Evolutionary conservation across 768 basidiomycete genomes (phyloP), one percentile per base, ranked within the genome.

Genomic region (Lepiota subincarnata): DNA sequence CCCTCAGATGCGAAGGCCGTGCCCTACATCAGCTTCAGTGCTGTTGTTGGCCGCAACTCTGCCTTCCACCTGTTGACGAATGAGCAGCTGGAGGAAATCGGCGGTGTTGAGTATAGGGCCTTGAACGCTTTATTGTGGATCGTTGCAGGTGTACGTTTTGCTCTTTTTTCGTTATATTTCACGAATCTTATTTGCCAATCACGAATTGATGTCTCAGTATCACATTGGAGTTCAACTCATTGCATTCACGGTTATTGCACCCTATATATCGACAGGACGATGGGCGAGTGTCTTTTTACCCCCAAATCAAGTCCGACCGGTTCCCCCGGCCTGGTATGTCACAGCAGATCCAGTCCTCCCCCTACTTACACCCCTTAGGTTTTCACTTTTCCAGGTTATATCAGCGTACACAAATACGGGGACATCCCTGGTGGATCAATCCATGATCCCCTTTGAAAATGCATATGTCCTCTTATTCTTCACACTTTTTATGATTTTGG

Each of bases 381-480:
- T 89, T 64, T 81, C 93, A 0, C 66, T 82, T 6, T 98, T 92
- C 63, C 92, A 96, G 65, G 79, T 86, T 19, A 79, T 89, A 20
- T 94, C 94, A 0, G 79, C 92, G 0, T 97, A 90, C 65, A 90
- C 88, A 24, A 97, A 97, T 62, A 85, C 89, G 1, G 95, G 95
- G 19, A 83, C 82, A 68, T 93, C 91, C 12, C 77, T 96, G 5
- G 85, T 86, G 12, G 96, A 99, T 67, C 75, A 81, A 57, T 95
- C 91, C 11, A 92, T 99, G 92, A 48, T 96, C 2, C 94, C 93
- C 0, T 98, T 97, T 68, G 90, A 93, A 63, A 74, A 64, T 18
- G 94, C 92, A 14, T 93, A 92, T 63, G 80, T 83, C 1, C 85
- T 92, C 86, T 82, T 92, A 52, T 44, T 90, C 24, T 65, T 83